phyloP scores from a whole-genome alignment of 140 eudicot species.

The Bidens hawaiensis region DNA sequence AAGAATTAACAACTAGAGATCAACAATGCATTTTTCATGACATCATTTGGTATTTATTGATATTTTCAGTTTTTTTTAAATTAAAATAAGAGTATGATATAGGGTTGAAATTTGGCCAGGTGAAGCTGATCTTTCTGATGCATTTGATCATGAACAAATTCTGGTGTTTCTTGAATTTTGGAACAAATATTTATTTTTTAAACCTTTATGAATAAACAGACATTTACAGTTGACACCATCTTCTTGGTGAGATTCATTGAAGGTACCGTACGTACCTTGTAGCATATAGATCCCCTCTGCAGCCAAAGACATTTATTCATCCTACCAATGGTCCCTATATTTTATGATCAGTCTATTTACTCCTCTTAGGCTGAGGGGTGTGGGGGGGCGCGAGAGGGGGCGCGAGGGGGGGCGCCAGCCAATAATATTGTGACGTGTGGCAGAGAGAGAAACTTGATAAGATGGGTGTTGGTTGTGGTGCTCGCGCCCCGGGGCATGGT shows the following conservation, averaged over 20 bases:
- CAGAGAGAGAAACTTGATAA: too few relatives aligned
- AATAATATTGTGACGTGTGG: too few relatives aligned
- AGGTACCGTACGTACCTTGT: slow-evolving; percentile 5
- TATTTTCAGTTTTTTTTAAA: background rate
- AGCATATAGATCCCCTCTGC: background rate
- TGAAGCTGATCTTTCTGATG: slow-evolving; percentile 21
- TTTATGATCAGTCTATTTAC: too few relatives aligned
- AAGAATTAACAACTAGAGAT: slow-evolving; percentile 7
- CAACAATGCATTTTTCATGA: background rate
- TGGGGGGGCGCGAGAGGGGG: too few relatives aligned
- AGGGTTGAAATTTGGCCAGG: background rate
- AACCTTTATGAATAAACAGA: background rate
- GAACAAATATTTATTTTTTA: background rate
- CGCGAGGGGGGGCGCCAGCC: too few relatives aligned
- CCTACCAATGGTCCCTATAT: background rate
- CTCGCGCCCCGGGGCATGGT: too few relatives aligned
- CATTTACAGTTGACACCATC: background rate
- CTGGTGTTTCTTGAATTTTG: slow-evolving; percentile 23
- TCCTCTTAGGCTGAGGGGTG: too few relatives aligned
- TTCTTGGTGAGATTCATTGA: slow-evolving; percentile 28
- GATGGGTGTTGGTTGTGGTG: too few relatives aligned
- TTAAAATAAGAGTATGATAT: background rate
- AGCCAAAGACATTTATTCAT: slow-evolving; percentile 10
- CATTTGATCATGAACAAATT: background rate
- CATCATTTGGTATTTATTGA: slow-evolving; percentile 1